Evolutionary conservation across 2,329 filamentous ascomycete species (phyloP), one percentile per base, ranked within the genome.

Genomic region (Dryadomyces sulphureus): DNA sequence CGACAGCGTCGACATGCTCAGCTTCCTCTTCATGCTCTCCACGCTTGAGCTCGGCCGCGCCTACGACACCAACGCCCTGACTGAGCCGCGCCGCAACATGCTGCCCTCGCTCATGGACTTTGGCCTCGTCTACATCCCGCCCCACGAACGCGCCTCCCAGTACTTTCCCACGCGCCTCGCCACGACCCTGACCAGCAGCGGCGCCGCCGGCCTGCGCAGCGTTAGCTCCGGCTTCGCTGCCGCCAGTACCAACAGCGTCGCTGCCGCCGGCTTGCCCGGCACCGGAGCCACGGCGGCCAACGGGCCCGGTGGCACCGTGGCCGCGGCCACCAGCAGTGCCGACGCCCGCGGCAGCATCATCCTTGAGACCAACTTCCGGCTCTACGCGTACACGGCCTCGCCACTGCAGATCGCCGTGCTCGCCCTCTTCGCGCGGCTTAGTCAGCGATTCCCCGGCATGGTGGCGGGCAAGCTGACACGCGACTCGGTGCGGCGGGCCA

Each of bases 381-480:
- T 98, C 54, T 98, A 98, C 66, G 92, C 92, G 27, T 98, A 98
- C 67, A 96, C 93, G 7, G 82, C 84, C 30, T 94, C 88, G 0
- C 86, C 89, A 0, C 77, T 98, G 1, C 90, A 95, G 62, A 98
- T 96, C 53, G 87, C 88, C 45, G 87, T 98, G 49, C 79, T 98
- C 40, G 81, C 82, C 35, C 81, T 98, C 52, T 98, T 98, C 66
- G 77, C 82, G 43, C 82, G 83, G 49, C 79, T 98, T 46, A 82
- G 81, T 55, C 88, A 89, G 62, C 87, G 92, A 52, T 96, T 94
- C 66, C 84, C 86, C 1, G 94, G 94, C 65, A 84, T 98, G 64
- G 84, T 96, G 14, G 87, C 88, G 0, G 92, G 90, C 38, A 88
- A 92, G 54, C 72, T 98, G 36, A 93, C 88, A 12, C 87, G 93